A percentile compares a stretch with the other conserved stretches of the same genome.
These are phyloP conservation scores for Ceratobasidium sp. DNA, from an alignment of 1,284 basidiomycete species.

Conservation along the genomic window DNA sequence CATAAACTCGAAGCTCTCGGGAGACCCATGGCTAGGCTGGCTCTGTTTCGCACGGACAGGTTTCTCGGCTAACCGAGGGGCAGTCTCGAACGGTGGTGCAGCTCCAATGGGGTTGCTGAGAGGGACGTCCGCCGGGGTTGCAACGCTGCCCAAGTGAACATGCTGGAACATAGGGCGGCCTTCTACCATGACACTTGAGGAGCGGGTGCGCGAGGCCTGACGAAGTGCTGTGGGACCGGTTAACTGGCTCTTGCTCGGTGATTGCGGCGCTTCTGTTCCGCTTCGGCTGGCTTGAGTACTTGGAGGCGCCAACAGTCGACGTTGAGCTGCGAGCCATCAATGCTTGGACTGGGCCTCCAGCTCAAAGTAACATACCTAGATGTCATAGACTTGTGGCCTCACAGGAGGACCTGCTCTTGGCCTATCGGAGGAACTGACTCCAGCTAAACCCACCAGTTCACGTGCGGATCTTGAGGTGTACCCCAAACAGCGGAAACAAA, in stretches of 20 bases:
- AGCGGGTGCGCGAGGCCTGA: slow-evolving; percentile 34
- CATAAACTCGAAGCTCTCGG: slow-evolving; percentile 22
- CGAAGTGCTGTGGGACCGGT: slow-evolving; percentile 14
- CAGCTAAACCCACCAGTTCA: too few species aligned
- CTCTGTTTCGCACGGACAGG: slow-evolving; percentile 18
- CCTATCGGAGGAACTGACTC: too few species aligned
- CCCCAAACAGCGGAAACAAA: too few species aligned
- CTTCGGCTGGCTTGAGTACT: slow-evolving; percentile 1
- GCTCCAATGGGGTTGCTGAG: background rate
- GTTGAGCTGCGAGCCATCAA: too few species aligned
- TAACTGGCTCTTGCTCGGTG: slow-evolving; percentile 14
- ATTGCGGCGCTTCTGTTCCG: slow-evolving; percentile 22
- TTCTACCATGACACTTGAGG: slow-evolving; percentile 35
- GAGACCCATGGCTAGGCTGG: slow-evolving; percentile 19
- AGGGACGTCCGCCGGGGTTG: slow-evolving; percentile 11
- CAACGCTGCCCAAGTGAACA: slow-evolving; percentile 32
- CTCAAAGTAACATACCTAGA: background rate
- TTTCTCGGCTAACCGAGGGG: slow-evolving; percentile 12
- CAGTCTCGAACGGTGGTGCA: slow-evolving; percentile 6
- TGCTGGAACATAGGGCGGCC: slow-evolving; percentile 21
- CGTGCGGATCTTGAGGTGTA: too few species aligned
- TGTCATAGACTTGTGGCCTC: too few species aligned
- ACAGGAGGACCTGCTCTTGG: too few species aligned
- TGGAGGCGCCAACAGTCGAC: background rate
- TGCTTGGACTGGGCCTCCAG: background rate